Evolutionary conservation across 345 rosid species (phyloP).

Genomic region (Citrus hindsii): DNA sequence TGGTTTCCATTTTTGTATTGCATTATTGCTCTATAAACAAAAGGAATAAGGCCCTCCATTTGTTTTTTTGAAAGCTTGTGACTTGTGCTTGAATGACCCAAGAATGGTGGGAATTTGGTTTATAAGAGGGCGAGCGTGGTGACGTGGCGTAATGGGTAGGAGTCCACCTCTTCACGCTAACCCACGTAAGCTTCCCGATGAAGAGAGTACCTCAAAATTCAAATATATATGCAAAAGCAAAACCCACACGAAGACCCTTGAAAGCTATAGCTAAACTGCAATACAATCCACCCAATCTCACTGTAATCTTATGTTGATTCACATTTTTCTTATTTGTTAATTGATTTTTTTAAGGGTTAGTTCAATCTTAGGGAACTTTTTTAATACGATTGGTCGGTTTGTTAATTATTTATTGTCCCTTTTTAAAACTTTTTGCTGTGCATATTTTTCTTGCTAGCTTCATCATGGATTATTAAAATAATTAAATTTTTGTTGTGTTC

Average conservation of each 20-base stretch:
- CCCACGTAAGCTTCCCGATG: conserved; percentile 4
- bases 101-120: conserved; percentile 11
- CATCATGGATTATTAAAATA: background rate
- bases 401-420: background rate
- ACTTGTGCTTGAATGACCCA: conserved; percentile 9
- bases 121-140: conserved; percentile 26
- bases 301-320: background rate
- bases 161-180: conserved; percentile 41
- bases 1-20: conserved; percentile 62
- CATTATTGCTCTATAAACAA: conserved; percentile 55
- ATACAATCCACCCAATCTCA: conserved; percentile 30
- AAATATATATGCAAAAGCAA: conserved; percentile 7
- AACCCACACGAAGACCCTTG: conserved; percentile 33
- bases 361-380: conserved; percentile 15
- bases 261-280: conserved; percentile 41
- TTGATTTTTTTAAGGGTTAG: background rate
- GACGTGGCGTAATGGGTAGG: conserved; percentile 53
- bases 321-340: background rate
- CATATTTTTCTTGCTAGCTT: background rate
- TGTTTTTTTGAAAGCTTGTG: background rate
- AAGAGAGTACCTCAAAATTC: conserved; percentile 3
- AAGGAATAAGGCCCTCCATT: conserved; percentile 89
- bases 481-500: background rate
- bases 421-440: background rate
- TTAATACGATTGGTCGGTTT: conserved; percentile 12